phyloP scores from a whole-genome alignment of 208 protist genomes.

The Porcisia hertigi region DNA sequence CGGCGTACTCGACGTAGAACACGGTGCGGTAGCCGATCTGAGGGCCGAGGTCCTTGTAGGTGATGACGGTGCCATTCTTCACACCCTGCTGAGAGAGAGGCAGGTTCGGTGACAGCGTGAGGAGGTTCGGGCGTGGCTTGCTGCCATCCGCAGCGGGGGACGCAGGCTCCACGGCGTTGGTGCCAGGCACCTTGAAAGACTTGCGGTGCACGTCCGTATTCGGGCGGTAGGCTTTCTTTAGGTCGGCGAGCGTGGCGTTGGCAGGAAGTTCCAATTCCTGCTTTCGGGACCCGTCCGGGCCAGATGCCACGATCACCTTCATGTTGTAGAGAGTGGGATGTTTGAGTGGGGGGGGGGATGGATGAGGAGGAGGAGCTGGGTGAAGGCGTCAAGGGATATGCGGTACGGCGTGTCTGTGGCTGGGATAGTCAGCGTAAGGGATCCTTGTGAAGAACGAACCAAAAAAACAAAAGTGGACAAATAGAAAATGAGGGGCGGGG shows the following conservation, averaged over 20 bases:
- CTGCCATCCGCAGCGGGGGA: slow-evolving; percentile 32
- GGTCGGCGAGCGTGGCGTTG: slow-evolving; percentile 66
- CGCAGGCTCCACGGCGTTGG: slow-evolving; percentile 23
- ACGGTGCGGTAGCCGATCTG: slow-evolving; percentile 94
- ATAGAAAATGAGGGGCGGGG: background rate
- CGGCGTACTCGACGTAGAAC: slow-evolving; percentile 95
- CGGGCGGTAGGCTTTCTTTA: slow-evolving; percentile 70
- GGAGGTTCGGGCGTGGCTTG: slow-evolving; percentile 41
- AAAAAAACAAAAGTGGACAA: slow-evolving; percentile 4
- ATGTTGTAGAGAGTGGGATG: slow-evolving; percentile 28
- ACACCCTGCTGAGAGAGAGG: slow-evolving; percentile 70
- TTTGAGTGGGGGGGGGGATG: background rate
- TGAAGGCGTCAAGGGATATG: background rate
- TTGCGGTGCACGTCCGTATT: slow-evolving; percentile 65
- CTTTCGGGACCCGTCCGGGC: slow-evolving; percentile 35
- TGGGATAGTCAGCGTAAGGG: background rate
- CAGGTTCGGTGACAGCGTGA: slow-evolving; percentile 49
- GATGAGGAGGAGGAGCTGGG: background rate
- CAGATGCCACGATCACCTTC: slow-evolving; percentile 75
- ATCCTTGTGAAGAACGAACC: background rate
- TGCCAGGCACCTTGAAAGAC: slow-evolving; percentile 63
- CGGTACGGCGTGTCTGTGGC: slow-evolving; percentile 2
- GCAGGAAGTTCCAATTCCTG: slow-evolving; percentile 60
- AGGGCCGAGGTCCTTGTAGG: slow-evolving; percentile 93
- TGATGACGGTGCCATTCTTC: slow-evolving; percentile 59